Percentiles rank a stretch among this genome's conserved stretches.
These are phyloP conservation scores for Plantago major DNA, from an alignment of 257 asterid genomes.

Conservation along the genomic window DNA sequence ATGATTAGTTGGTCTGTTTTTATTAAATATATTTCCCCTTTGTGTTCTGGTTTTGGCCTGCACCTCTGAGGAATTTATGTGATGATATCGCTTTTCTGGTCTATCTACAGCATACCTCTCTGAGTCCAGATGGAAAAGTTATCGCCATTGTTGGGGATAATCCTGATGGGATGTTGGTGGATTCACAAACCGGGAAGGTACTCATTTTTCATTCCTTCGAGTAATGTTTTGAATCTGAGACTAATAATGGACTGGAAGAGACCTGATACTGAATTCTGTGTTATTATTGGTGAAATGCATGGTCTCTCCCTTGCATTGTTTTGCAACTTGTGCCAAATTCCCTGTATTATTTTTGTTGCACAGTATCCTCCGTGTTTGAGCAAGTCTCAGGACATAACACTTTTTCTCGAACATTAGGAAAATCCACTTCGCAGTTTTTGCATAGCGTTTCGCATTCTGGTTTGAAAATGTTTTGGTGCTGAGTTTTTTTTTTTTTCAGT, in stretches of 20 bases:
- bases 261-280: not conserved
- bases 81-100: constrained; percentile 7
- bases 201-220: not conserved
- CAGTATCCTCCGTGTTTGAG: no score
- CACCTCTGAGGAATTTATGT: not conserved
- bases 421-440: no score
- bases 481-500: no score
- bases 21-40: not conserved
- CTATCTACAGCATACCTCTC: constrained; percentile 36
- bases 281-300: not conserved
- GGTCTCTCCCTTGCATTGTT: not conserved
- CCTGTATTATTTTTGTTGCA: no score
- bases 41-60: not conserved
- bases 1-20: not conserved
- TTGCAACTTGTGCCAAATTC: not conserved
- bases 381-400: no score
- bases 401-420: no score
- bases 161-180: constrained; percentile 39
- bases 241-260: constrained; percentile 7
- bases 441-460: no score
- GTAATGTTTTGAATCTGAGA: not conserved
- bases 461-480: no score
- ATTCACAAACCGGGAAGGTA: constrained; percentile 46
- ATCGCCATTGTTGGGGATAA: constrained; percentile 39
- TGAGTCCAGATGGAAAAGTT: constrained; percentile 39